phyloP scores from a whole-genome alignment of 2,329 filamentous ascomycete genomes.

The Fusarium austroafricanum region DNA sequence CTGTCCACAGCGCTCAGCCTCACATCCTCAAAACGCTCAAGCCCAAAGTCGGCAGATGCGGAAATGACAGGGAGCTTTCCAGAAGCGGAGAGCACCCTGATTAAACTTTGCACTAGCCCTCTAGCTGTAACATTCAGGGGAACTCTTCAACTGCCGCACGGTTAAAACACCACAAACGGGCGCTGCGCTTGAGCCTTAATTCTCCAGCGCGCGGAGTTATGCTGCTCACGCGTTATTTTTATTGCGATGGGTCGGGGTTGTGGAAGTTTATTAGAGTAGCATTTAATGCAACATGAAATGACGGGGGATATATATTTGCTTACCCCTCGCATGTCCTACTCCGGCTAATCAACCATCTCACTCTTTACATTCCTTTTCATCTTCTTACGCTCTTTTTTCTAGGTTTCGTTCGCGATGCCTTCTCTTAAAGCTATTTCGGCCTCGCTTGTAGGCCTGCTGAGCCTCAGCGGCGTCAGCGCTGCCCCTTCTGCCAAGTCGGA shows the following conservation, averaged over 20 bases:
- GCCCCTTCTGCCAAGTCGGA: background rate
- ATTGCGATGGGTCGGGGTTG: conserved; percentile 1
- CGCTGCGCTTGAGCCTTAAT: background rate
- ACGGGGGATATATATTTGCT: conserved; percentile 11
- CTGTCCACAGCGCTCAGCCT: background rate
- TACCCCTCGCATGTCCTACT: background rate
- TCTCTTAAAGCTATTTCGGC: conserved; percentile 21
- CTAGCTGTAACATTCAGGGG: background rate
- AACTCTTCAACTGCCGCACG: conserved; percentile 19
- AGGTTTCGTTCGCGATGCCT: background rate
- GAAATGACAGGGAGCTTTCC: conserved; percentile 24
- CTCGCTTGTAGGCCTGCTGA: conserved; percentile 22
- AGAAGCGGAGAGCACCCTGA: background rate
- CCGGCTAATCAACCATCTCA: background rate
- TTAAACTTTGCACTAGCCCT: conserved; percentile 20
- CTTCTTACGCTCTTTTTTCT: conserved; percentile 11
- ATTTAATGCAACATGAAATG: conserved; percentile 6
- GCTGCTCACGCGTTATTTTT: background rate
- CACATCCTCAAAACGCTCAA: background rate
- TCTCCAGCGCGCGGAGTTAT: background rate
- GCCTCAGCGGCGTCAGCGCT: conserved; percentile 3
- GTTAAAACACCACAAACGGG: background rate
- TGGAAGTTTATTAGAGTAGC: background rate
- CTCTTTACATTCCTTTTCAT: background rate
- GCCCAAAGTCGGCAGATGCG: conserved; percentile 1